These are phyloP conservation scores for Ambispora gerdemannii DNA, from an alignment of 192 early-diverging fungal species.

Conservation along the genomic window DNA sequence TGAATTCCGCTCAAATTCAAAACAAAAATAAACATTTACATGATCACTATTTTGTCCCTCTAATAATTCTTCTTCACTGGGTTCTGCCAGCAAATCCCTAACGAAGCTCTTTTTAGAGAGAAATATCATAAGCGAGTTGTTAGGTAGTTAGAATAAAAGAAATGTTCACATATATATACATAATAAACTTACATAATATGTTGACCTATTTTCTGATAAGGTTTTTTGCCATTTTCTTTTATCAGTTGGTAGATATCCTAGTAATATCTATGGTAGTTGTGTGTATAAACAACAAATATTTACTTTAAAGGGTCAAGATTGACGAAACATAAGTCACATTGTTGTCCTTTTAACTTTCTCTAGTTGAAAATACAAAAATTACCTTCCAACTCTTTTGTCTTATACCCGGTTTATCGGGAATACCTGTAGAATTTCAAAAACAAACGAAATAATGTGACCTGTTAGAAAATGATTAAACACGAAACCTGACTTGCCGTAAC, in stretches of 20 bases:
- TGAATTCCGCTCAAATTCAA: neutral
- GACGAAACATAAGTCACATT: no score
- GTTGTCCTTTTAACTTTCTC: no score
- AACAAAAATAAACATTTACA: constrained; percentile 31
- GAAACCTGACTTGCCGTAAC: neutral
- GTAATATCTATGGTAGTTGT: constrained; percentile 48
- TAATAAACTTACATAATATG: constrained; percentile 58
- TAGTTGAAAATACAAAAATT: neutral
- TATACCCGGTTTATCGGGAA: constrained; percentile 65
- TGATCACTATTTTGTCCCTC: constrained; percentile 43
- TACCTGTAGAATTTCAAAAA: constrained; percentile 44
- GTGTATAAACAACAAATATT: no score
- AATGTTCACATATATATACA: neutral
- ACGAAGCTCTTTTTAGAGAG: constrained; percentile 48
- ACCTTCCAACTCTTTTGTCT: constrained; percentile 69
- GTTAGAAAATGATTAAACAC: neutral
- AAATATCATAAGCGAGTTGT: no score
- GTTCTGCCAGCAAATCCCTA: constrained; percentile 61
- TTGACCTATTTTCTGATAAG: constrained; percentile 45
- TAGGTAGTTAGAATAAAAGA: neutral
- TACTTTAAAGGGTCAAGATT: no score
- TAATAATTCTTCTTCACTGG: constrained; percentile 40
- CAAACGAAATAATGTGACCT: neutral
- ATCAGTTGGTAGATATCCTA: constrained; percentile 65
- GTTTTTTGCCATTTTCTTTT: constrained; percentile 55